Conservation (phyloP, 2,329 filamentous ascomycete genomes). For the Aspergillus sp. region DNA sequence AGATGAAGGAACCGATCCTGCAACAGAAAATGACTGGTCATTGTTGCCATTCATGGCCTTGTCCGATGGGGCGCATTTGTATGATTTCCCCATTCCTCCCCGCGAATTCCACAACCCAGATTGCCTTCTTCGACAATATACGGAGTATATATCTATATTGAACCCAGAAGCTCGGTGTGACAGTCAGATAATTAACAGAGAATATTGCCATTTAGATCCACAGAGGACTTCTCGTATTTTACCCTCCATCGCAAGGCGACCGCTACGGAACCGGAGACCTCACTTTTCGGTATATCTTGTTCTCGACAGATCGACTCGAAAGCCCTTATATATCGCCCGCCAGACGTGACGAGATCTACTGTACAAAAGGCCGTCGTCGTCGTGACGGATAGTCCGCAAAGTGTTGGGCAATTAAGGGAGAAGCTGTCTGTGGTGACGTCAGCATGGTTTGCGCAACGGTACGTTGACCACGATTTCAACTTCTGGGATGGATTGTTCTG, state of each 20-base stretch:
- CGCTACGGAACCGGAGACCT: slow-evolving; percentile 56
- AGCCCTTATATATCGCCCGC: slow-evolving; percentile 68
- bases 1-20: slow-evolving; percentile 70
- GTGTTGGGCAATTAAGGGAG: slow-evolving; percentile 86
- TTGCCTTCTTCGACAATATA: no score
- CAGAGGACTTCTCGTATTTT: slow-evolving; percentile 98
- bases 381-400: slow-evolving; percentile 83
- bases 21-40: slow-evolving; percentile 80
- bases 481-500: neutral
- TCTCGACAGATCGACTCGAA: slow-evolving; percentile 84
- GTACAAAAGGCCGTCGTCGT: slow-evolving; percentile 98
- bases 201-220: slow-evolving; percentile 55
- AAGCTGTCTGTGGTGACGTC: slow-evolving; percentile 84
- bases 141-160: no score
- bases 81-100: slow-evolving; percentile 30
- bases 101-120: neutral
- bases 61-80: slow-evolving; percentile 92
- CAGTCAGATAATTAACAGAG: neutral
- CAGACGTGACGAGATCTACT: slow-evolving; percentile 92
- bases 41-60: slow-evolving; percentile 94
- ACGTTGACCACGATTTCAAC: slow-evolving; percentile 18
- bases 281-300: slow-evolving; percentile 93
- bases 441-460: slow-evolving; percentile 92
- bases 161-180: no score
- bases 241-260: slow-evolving; percentile 64